Conservation (phyloP, 495 filamentous ascomycete species). For the Tetracladium setigerum region DNA sequence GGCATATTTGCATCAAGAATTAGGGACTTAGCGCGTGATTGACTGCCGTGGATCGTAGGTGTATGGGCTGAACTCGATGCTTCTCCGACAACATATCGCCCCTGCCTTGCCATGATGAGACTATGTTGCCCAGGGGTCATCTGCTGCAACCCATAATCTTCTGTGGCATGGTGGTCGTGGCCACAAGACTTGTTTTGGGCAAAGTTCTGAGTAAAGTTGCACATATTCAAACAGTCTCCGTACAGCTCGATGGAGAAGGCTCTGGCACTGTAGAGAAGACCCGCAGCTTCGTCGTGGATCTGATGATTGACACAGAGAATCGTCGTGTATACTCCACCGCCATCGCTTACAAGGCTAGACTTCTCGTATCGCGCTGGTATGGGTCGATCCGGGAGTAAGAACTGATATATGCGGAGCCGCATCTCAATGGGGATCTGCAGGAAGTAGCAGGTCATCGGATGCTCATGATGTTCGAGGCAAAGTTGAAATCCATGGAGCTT, state of each 20-base stretch:
- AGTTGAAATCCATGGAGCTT: conserved; percentile 11
- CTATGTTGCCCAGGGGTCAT: conserved; percentile 98
- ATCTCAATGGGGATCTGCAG: conserved; percentile 12
- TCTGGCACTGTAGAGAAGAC: conserved; percentile 5
- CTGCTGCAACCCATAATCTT: conserved; percentile 97
- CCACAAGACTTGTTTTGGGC: too few species aligned
- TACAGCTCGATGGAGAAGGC: conserved; percentile 8
- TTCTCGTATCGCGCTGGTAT: conserved; percentile 5
- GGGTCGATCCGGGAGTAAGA: conserved; percentile 5
- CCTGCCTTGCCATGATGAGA: conserved; percentile 89
- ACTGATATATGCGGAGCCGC: conserved; percentile 7
- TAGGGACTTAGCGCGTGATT: background rate
- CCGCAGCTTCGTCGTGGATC: conserved; percentile 12
- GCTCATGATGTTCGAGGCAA: conserved; percentile 2
- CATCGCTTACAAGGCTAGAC: background rate
- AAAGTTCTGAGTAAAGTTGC: background rate
- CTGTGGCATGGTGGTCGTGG: conserved; percentile 77
- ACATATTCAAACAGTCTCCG: conserved; percentile 8
- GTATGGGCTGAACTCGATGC: conserved; percentile 4
- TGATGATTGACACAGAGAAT: conserved; percentile 10
- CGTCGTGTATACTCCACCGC: conserved; percentile 1
- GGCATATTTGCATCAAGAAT: conserved; percentile 4
- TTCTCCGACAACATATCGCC: conserved; percentile 67
- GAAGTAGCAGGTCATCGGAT: conserved; percentile 10
- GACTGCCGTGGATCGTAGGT: conserved; percentile 1